Evolutionary conservation across 768 basidiomycete species (phyloP), one percentile per base, ranked within the genome.

Genomic region (Tulasnella sp.): DNA sequence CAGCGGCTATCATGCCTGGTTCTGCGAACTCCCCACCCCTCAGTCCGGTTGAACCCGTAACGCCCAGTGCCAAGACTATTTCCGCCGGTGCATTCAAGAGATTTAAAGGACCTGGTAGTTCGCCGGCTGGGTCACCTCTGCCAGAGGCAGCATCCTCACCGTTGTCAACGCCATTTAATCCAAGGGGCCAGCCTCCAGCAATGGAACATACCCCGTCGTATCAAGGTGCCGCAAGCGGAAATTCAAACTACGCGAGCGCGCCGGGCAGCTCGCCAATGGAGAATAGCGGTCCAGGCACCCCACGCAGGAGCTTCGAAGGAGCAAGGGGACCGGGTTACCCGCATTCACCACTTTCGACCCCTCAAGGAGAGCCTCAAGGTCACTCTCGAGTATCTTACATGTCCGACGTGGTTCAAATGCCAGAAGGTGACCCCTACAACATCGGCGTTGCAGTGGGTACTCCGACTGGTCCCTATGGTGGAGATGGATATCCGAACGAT

Each of bases 31-130:
- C 52, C 27, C 44, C 34, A 34, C 75, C 75, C 0, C 40, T 36
- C 34, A 75, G 75, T 18, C 75, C 39, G 16, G 62, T 36, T 68
- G 73, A 74, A 12, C 46, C 73, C 31, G 39, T 74, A 7, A 48
- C 75, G 9, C 34, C 46, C 6, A 75, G n/a, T 27, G 31, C 75
- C 40, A 75, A 75, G 75, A 75, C 46, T 8, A 75, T 75, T 19
- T 75, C 75, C 3, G 75, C 75, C 6, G 75, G 44, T 3, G 75
- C 75, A 34, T 75, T 75, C 44, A 75, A 75, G 44, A 75, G 31
- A 31, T 75, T 75, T 27, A 75, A 46, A 48, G 75, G 62, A 14
- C 62, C 40, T 8, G 75, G 75, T 16, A 44, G 52, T 34, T 75
- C 75, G 16, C 27, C 44, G 7, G 34, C 75, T 52, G 75, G 46